Conservation (phyloP, 768 basidiomycete genomes). For the Tylopilus felleus region DNA sequence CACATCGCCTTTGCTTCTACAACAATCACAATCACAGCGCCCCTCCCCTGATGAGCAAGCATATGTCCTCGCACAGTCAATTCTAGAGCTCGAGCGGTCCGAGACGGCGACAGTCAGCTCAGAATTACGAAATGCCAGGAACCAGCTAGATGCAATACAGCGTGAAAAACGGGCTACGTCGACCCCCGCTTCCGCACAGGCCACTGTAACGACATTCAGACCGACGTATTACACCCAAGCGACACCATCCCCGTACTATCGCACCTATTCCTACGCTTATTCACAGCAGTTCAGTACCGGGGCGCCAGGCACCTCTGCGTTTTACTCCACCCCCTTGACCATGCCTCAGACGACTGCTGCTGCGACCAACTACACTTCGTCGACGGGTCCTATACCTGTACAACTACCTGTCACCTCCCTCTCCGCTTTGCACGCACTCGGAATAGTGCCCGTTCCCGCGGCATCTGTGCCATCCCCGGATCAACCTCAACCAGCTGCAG, state of each 20-base stretch:
- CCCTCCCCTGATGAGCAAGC: constrained; percentile 59
- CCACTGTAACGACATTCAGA: constrained; percentile 37
- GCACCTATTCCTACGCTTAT: constrained; percentile 63
- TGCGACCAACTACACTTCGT: constrained; percentile 29
- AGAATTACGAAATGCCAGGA: constrained; percentile 59
- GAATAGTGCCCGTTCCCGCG: constrained; percentile 68
- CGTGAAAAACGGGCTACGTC: constrained; percentile 59
- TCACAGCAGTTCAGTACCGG: constrained; percentile 48
- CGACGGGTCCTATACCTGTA: constrained; percentile 49
- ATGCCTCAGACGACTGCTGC: constrained; percentile 36
- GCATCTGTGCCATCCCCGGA: constrained; percentile 49
- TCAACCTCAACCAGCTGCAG: constrained; percentile 70
- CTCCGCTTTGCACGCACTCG: constrained; percentile 61
- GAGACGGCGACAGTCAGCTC: constrained; percentile 54
- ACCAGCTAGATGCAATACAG: constrained; percentile 65
- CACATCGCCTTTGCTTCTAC: constrained; percentile 1
- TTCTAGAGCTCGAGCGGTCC: constrained; percentile 63
- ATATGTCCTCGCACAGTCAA: constrained; percentile 58
- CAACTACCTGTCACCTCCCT: constrained; percentile 63
- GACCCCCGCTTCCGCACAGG: constrained; percentile 27
- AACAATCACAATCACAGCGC: constrained; percentile 46
- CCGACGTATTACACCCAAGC: constrained; percentile 35
- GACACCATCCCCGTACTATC: constrained; percentile 56
- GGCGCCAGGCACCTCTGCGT: constrained; percentile 21
- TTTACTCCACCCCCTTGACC: constrained; percentile 30